Evolutionary conservation across 1,284 basidiomycete genomes (phyloP).

Genomic region (Leccinum insolens): DNA sequence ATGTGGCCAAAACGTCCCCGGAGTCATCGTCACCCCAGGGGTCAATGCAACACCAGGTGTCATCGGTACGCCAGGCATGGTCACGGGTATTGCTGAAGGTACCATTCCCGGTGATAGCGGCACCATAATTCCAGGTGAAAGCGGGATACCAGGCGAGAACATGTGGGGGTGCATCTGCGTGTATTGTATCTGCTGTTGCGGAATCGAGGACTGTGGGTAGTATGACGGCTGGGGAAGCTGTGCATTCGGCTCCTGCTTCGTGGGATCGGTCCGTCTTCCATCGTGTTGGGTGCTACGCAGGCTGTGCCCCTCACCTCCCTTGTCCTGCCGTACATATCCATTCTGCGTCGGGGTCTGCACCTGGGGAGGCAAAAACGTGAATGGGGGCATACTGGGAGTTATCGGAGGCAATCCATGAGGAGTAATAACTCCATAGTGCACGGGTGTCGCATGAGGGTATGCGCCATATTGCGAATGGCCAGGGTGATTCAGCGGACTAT

Average conservation of each 20-base stretch:
- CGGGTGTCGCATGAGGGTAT: constrained; percentile 38
- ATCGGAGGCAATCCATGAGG: constrained; percentile 75
- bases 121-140: constrained; percentile 34
- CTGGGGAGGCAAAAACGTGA: constrained; percentile 61
- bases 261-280: constrained; percentile 6
- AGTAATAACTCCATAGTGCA: constrained; percentile 48
- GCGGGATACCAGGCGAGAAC: constrained; percentile 36
- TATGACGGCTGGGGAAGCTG: constrained; percentile 14
- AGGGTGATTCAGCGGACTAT: constrained; percentile 44
- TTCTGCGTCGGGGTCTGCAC: constrained; percentile 23
- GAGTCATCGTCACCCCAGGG: constrained; percentile 70
- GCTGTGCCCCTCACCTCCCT: constrained; percentile 7
- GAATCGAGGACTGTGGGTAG: constrained; percentile 17
- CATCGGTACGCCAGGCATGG: constrained; percentile 42
- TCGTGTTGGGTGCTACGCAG: constrained; percentile 8
- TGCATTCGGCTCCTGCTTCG: constrained; percentile 12
- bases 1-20: constrained; percentile 68
- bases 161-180: constrained; percentile 27
- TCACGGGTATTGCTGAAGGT: constrained; percentile 19
- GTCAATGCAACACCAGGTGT: constrained; percentile 70
- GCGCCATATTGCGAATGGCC: constrained; percentile 34
- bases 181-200: constrained; percentile 28
- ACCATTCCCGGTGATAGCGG: constrained; percentile 31
- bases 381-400: constrained; percentile 79
- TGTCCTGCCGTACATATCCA: constrained; percentile 12